Conservation (phyloP, 768 basidiomycete species). For the Leccinum truebloodii region DNA sequence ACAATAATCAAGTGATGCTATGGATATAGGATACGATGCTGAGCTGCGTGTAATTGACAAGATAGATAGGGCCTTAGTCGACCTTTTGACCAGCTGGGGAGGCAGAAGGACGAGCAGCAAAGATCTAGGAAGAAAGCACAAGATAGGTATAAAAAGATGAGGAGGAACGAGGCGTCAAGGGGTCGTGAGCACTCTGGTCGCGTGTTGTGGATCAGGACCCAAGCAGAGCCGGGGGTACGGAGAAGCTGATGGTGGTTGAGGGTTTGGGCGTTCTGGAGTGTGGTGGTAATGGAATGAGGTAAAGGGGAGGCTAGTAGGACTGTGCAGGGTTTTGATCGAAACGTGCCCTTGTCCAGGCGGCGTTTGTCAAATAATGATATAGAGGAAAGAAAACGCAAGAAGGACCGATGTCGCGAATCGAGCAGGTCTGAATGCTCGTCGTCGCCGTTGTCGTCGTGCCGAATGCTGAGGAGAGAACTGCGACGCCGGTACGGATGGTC, state of each 20-base stretch:
- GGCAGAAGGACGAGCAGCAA: slow-evolving; percentile 38
- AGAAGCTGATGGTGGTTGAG: slow-evolving; percentile 37
- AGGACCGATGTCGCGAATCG: slow-evolving; percentile 20
- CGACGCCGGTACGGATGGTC: slow-evolving; percentile 15
- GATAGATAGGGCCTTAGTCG: slow-evolving; percentile 40
- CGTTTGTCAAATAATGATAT: slow-evolving; percentile 47
- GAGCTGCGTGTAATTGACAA: slow-evolving; percentile 39
- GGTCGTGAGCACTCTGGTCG: slow-evolving; percentile 55
- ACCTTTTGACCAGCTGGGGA: slow-evolving; percentile 38
- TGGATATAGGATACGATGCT: slow-evolving; percentile 43
- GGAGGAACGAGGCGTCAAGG: slow-evolving; percentile 45
- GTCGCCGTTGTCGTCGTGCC: slow-evolving; percentile 18
- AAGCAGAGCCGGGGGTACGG: slow-evolving; percentile 29
- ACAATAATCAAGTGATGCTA: slow-evolving; percentile 50
- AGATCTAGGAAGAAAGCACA: slow-evolving; percentile 40
- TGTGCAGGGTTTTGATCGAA: slow-evolving; percentile 71
- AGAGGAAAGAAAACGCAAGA: slow-evolving; percentile 18
- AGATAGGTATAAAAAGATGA: slow-evolving; percentile 60
- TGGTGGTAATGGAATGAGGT: slow-evolving; percentile 52
- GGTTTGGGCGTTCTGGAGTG: slow-evolving; percentile 35
- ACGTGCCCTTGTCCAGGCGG: slow-evolving; percentile 68
- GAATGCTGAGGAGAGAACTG: slow-evolving; percentile 11
- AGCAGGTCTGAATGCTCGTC: slow-evolving; percentile 20
- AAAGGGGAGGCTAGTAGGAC: slow-evolving; percentile 53
- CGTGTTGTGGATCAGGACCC: slow-evolving; percentile 38